Evolutionary conservation across 116 monocot species (phyloP), one percentile per base, ranked within the genome.

Genomic region (Dioscorea cayenensis): DNA sequence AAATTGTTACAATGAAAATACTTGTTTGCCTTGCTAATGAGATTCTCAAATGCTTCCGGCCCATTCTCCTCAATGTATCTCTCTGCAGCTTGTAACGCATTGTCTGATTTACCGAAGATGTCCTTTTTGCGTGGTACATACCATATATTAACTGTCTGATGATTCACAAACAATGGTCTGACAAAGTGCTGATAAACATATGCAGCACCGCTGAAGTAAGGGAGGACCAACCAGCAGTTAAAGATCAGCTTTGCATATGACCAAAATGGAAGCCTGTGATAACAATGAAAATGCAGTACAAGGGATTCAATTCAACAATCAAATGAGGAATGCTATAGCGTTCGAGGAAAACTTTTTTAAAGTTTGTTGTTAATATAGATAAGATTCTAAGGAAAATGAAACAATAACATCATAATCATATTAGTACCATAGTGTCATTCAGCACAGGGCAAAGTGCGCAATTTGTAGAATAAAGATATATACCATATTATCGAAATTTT

Each of bases 141-240:
- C 88, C 79, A 90, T 21, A 89, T 75, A 72, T 94, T 91, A 35
- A 93, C 71, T 9, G 77, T 79, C 73, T 88, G 88, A 28, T 67
- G 78, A 64, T 87, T 87, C 50, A 94, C 79, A 66, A 90, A 77
- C 10, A 87, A 16, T 43, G 91, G 88, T 78, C 94, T 85, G 72
- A 99, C 91, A 68, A 78, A 94, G 66, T 91, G 83, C 35, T 99
- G 73, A 72, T 99, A 99, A 35, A 97, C 88, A 80, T 87, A 89
- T 48, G 91, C 83, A 55, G 99, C 94, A 65, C 99, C 99, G 82
- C 82, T 99, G 84, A 94, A 99, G 77, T 94, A 87, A 36, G 99
- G 99, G 63, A 99, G 76, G 37, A 94, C 94, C 80, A 99, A 72
- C 99, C 99, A 99, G 74, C 94, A 94, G 65, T 63, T 85, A 66